These are phyloP conservation scores for Cicer arietinum DNA, from an alignment of 306 rosid genomes.

Conservation along the genomic window DNA sequence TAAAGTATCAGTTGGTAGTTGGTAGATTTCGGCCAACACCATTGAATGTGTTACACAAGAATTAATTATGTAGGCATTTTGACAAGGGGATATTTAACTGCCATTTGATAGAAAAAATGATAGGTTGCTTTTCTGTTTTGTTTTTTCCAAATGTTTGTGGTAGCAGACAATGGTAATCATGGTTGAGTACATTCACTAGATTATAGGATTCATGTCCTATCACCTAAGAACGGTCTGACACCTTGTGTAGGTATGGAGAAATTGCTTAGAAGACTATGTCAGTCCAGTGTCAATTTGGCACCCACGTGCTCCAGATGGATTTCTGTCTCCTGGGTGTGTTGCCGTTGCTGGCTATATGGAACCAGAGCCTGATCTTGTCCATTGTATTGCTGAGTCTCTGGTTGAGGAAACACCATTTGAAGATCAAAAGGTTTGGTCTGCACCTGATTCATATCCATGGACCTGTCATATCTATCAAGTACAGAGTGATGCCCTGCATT, in stretches of 20 bases:
- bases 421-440: constrained; percentile 84
- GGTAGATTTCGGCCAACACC: neutral
- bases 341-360: constrained; percentile 66
- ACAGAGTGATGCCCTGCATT: constrained; percentile 88
- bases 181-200: constrained; percentile 13
- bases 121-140: constrained; percentile 1
- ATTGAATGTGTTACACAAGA: constrained; percentile 4
- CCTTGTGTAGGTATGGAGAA: constrained; percentile 88
- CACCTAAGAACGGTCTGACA: constrained; percentile 31
- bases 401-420: constrained; percentile 84
- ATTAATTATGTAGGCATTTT: neutral
- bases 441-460: constrained; percentile 93
- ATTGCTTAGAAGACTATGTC: constrained; percentile 78
- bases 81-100: neutral
- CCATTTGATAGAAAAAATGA: constrained; percentile 12
- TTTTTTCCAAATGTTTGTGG: constrained; percentile 32
- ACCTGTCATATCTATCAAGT: constrained; percentile 86
- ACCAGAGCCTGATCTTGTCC: constrained; percentile 75
- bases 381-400: constrained; percentile 75
- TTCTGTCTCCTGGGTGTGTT: constrained; percentile 82
- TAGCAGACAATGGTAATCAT: constrained; percentile 27
- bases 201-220: constrained; percentile 9
- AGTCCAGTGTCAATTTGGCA: constrained; percentile 81
- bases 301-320: constrained; percentile 97
- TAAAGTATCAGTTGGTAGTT: neutral